Conservation (phyloP, 306 rosid species). For the Corylus avellana region DNA sequence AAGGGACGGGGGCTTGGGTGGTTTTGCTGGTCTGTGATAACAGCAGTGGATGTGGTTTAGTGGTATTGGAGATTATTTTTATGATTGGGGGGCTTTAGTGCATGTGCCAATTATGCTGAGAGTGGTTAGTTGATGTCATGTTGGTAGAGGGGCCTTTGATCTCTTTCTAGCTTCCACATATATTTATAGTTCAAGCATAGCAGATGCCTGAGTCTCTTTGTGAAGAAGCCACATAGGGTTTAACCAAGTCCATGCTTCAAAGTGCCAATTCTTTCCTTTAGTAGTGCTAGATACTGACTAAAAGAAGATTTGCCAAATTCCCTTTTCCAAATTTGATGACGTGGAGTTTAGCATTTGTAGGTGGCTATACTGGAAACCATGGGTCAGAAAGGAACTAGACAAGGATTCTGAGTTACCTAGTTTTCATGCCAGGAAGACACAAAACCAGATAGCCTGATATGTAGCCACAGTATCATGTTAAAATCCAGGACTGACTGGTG, state of each 20-base stretch:
- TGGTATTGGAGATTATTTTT: neutral
- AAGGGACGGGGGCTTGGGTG: neutral
- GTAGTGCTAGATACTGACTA: neutral
- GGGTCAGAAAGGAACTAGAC: neutral
- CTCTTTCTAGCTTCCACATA: neutral
- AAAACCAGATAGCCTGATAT: neutral
- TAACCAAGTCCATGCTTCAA: neutral
- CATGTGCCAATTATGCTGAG: neutral
- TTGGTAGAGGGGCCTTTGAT: neutral
- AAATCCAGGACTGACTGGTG: neutral
- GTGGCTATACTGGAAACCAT: neutral
- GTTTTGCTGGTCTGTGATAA: neutral
- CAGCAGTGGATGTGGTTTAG: neutral
- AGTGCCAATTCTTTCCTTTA: neutral
- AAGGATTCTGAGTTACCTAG: neutral
- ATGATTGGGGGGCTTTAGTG: neutral
- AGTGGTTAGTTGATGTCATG: neutral
- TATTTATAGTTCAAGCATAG: neutral
- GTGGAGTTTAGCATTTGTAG: neutral
- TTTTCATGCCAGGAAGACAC: neutral
- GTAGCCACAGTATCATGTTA: neutral
- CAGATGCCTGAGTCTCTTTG: neutral
- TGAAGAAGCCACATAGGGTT: neutral
- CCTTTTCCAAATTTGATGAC: neutral
- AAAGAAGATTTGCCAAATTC: neutral